Evolutionary conservation across 192 early-diverging fungal species (phyloP).

Genomic region (Coemansia sp.): DNA sequence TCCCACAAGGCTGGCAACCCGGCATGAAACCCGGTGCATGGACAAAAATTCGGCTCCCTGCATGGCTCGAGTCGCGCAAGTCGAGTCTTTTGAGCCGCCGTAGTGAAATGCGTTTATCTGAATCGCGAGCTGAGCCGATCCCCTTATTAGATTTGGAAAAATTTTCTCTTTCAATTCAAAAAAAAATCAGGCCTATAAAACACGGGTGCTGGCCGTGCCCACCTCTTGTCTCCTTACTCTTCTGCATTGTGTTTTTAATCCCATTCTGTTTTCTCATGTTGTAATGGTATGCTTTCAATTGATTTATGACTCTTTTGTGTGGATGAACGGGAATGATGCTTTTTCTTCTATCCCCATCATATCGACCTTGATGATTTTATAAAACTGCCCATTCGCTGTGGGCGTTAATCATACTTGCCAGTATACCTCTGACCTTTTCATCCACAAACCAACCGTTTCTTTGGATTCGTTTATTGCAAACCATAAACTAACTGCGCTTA

Average conservation of each 20-base stretch:
- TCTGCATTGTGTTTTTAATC: background rate
- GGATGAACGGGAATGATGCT: slow-evolving; percentile 36
- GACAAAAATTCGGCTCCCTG: no score
- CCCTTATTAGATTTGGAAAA: background rate
- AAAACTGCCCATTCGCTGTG: slow-evolving; percentile 49
- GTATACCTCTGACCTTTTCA: slow-evolving; percentile 30
- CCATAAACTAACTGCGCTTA: no score
- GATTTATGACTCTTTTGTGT: background rate
- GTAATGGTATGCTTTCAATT: background rate
- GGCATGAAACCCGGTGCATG: no score
- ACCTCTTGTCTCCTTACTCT: background rate
- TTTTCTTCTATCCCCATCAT: slow-evolving; percentile 46
- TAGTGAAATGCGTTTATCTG: background rate
- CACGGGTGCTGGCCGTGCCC: background rate
- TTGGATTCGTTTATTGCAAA: background rate
- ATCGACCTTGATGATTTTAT: slow-evolving; percentile 48
- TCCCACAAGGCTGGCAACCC: no score
- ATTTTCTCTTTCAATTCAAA: background rate
- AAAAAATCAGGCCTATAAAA: slow-evolving; percentile 3
- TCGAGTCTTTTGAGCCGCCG: no score
- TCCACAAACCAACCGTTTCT: background rate
- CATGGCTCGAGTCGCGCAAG: no score
- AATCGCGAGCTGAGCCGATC: background rate
- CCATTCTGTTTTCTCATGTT: background rate
- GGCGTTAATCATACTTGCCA: slow-evolving; percentile 53